These are phyloP conservation scores for Tephrocybe sp. DNA, from an alignment of 768 basidiomycete genomes.

Conservation along the genomic window DNA sequence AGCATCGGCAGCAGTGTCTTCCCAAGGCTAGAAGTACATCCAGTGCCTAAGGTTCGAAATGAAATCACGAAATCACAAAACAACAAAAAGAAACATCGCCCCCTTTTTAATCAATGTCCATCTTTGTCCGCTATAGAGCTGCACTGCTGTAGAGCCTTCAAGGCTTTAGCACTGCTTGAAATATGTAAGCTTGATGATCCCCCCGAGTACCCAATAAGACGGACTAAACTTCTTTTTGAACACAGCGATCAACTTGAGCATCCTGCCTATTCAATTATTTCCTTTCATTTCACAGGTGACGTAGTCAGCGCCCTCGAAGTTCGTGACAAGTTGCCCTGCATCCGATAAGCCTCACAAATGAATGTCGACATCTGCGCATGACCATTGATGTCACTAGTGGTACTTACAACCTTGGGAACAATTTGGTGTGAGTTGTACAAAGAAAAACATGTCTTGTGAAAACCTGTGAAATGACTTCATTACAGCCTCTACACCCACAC, in stretches of 20 bases:
- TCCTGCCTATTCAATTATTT: neutral
- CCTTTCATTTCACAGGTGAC: conserved; percentile 13
- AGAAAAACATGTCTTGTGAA: neutral
- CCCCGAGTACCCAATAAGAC: too few relatives aligned
- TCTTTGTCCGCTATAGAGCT: too few relatives aligned
- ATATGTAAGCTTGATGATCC: too few relatives aligned
- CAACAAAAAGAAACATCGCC: too few relatives aligned
- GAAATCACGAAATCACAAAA: conserved; percentile 7
- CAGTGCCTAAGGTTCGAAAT: conserved; percentile 7
- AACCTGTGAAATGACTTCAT: conserved; percentile 5
- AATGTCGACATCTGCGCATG: neutral
- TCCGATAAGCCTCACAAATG: conserved; percentile 1
- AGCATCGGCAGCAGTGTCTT: neutral
- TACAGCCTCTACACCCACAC: neutral
- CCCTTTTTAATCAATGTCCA: too few relatives aligned
- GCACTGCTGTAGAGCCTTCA: too few relatives aligned
- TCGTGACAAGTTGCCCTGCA: neutral
- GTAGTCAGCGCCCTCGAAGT: conserved; percentile 9
- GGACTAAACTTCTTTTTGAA: too few relatives aligned
- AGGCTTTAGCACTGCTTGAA: too few relatives aligned
- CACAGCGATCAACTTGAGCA: too few relatives aligned
- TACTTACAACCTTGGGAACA: conserved; percentile 2
- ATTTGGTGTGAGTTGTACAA: neutral
- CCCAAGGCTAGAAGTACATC: neutral
- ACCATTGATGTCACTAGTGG: conserved; percentile 1